Evolutionary conservation across 331 rosid species (phyloP).

Genomic region (Acacia pycnantha): DNA sequence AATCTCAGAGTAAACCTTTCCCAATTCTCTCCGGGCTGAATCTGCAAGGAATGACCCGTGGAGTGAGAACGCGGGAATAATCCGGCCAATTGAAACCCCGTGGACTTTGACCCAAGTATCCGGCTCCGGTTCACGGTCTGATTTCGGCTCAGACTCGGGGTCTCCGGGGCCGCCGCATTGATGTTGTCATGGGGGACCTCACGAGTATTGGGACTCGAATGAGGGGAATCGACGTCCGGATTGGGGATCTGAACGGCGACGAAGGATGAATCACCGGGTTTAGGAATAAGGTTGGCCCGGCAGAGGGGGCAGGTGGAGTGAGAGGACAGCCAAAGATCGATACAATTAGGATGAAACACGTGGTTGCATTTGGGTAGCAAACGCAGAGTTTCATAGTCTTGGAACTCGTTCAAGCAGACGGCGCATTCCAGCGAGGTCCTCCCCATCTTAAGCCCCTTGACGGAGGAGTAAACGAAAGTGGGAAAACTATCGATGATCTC

Average conservation of each 20-base stretch:
- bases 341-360: constrained; percentile 70
- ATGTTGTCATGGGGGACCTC: constrained; percentile 1
- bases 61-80: constrained; percentile 57
- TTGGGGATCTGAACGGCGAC: constrained; percentile 23
- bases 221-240: not conserved
- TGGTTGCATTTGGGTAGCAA: constrained; percentile 79
- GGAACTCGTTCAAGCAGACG: constrained; percentile 75
- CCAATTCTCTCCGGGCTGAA: constrained; percentile 37
- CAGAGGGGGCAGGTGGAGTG: constrained; percentile 89
- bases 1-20: constrained; percentile 74
- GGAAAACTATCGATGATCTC: constrained; percentile 65
- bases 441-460: constrained; percentile 69
- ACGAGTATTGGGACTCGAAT: not conserved
- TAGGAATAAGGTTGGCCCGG: constrained; percentile 59
- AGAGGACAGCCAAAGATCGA: constrained; percentile 68
- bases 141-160: not conserved
- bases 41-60: constrained; percentile 33
- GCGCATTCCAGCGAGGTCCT: constrained; percentile 68
- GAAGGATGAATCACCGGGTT: constrained; percentile 39
- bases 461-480: constrained; percentile 63
- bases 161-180: not conserved
- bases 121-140: not conserved
- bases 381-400: constrained; percentile 73
- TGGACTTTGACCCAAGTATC: constrained; percentile 52
- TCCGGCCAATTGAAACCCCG: constrained; percentile 28